Evolutionary conservation across 345 rosid genomes (phyloP), one percentile per base, ranked within the genome.

Genomic region (Mallotus nudiflorus): DNA sequence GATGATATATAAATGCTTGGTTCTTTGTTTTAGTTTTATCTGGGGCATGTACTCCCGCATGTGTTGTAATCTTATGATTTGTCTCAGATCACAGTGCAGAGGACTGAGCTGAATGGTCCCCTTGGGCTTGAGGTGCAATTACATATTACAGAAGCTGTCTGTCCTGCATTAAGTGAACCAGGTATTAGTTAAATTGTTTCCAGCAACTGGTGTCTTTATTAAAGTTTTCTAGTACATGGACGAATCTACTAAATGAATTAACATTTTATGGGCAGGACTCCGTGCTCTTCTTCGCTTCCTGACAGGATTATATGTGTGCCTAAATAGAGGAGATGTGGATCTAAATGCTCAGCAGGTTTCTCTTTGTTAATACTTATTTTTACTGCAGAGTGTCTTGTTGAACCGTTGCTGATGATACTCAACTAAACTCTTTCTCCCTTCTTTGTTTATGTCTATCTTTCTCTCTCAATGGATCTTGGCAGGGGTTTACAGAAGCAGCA

Each of bases 121-220:
- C 93, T 95, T 39, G 99, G 98, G 51, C 97, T 95, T 78, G 99
- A 92, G 90, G 99, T 92, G 78, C 98, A 95, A 67, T 77, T 95
- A 60, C 97, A 95, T 84, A 82, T 92, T 66, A 87, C 96, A 51
- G 98, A 92, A 84, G 97, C 98, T 60, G 91, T 95, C 71, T 95
- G 98, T 79, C 99, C 99, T 70, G 96, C 99, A 55, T 78, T 95
- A 78, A 95, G 98, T 80, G 99, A 95, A 81, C 99, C 99, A 74
- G 99, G 99, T 95, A 78, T 20, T 39, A 24, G 16, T 25, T 29
- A 55, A 61, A 42, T 59, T 50, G 14, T 67, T 31, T 19, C 29
- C 12, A 24, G 8, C 62, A 20, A 29, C 49, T 31, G 35, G 40
- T 63, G 4, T 49, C 44, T 39, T 55, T 65, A 18, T 67, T 24